Evolutionary conservation across 345 rosid genomes (phyloP).

Genomic region (Moringa oleifera): DNA sequence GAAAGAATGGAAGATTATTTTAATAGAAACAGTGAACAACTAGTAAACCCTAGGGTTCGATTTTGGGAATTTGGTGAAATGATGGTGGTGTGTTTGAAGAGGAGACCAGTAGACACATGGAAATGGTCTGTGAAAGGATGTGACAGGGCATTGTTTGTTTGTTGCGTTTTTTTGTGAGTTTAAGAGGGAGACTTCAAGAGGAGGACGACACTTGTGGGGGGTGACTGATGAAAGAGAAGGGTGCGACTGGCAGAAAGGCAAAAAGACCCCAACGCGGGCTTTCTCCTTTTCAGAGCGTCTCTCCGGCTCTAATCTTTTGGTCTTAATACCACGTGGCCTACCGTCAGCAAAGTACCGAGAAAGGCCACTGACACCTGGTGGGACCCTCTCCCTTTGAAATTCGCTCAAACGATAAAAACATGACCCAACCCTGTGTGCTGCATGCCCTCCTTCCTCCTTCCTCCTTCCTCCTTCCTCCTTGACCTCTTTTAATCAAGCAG

Average conservation of each 20-base stretch:
- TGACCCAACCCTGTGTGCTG: too few species aligned
- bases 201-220: constrained; percentile 14
- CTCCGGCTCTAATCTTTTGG: not conserved
- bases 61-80: constrained; percentile 21
- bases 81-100: constrained; percentile 21
- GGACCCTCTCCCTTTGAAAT: constrained; percentile 3
- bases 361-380: not conserved
- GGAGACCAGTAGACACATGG: constrained; percentile 28
- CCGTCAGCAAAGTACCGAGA: constrained; percentile 2
- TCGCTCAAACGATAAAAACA: constrained; percentile 8
- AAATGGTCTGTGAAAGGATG: constrained; percentile 33
- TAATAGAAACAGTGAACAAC: constrained; percentile 14
- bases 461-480: not conserved
- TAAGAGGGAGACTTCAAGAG: constrained; percentile 2
- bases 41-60: constrained; percentile 52
- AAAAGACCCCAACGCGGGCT: too few species aligned
- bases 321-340: constrained; percentile 25
- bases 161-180: not conserved
- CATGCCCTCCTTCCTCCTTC: too few species aligned
- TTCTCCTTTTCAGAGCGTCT: too few species aligned
- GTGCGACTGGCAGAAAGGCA: not conserved
- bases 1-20: not conserved
- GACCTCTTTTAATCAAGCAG: not conserved
- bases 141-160: constrained; percentile 29
- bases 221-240: not conserved